Evolutionary conservation across 2,329 filamentous ascomycete genomes (phyloP), one percentile per base, ranked within the genome.

Genomic region (Achaetomium macrosporum): DNA sequence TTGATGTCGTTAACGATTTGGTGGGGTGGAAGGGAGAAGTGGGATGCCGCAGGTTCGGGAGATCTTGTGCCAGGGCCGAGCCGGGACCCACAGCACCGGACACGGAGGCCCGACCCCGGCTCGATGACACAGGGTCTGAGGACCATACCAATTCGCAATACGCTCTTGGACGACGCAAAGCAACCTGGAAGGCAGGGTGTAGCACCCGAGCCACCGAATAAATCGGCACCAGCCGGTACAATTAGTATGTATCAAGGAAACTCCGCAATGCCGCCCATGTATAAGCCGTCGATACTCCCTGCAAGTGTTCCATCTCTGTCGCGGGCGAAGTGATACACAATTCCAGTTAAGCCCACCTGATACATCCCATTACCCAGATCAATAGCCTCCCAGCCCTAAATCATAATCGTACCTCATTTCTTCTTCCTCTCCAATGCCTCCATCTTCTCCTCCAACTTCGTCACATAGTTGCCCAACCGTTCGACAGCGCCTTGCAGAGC

Each of bases 401-500:
- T 51, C 42, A 42, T 57, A 43, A 42, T 25, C 25, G 25, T 25
- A 25, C 50, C 33, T 66, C 73, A 83, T 75, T 85, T 87, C 74
- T 83, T 87, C 74, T 83, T 87, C 65, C 71, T 69, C 64, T 84
- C 78, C 65, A 82, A 64, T 56, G 78, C 75, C 61, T 85, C 83
- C 62, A 91, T 78, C 74, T 87, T 90, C 64, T 88, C 81, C 74
- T 97, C 92, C 59, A 97, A 74, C 47, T 81, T 81, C 67, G 84
- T 82, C 59, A 96, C 84, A 68, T 96, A 95, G 58, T 81, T 82
- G 72, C 90, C 90, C 69, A 96, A 82, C 67, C 88, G 83, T 70
- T 91, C 86, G 53, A 95, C 91, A 45, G 90, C 89, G 46, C 84
- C 79, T 79, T 96, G 91, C 45, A 97, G 80, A 60, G 88, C 85